Evolutionary conservation across 306 rosid species (phyloP), one percentile per base, ranked within the genome.

Genomic region (Trifolium repens): DNA sequence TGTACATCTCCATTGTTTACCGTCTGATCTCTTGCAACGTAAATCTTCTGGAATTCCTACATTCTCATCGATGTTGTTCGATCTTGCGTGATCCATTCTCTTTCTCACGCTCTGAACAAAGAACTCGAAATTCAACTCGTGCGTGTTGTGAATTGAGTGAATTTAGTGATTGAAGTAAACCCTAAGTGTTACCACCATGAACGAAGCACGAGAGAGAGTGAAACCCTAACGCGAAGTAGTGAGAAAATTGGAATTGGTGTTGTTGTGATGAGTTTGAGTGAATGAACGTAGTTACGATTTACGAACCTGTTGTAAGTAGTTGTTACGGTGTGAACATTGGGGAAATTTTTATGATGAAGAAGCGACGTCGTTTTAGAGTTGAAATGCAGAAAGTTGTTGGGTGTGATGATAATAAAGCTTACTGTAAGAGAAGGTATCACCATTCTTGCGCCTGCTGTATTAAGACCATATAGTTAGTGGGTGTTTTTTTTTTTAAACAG

Each of bases 1-100:
- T 9, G 99, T 92, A 81, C 99, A 96, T 67, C 99, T 77, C 98
- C 99, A 96, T 76, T 92, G 99, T 78, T 96, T 96, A 60, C 99
- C 99, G 71, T 96, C 99, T 0, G 99, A 92, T 70, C 99, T 85
- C 89, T 92, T 96, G 92, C 99, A 96, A 13, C 97, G 90, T 81
- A 96, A 83, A 79, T 96, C 99, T 66, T 96, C 99, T 0, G 96
- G 99, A 77, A 94, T 90, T 62, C 97, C 96, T 7, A 69, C 85
- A 73, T 84, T 86, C 42, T 93, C 98, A 26, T 93, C 97, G 1
- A 84, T 89, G 80, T 80, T 92, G 69, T 79, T 10, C 27, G 88
- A 84, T 76, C 85, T 88, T 6, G 79, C 77, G 32, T 79, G 79
- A 83, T 93, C 96, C 96, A 93, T 91, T 57, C 10, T 39, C 42